These are phyloP conservation scores for Cardamine resedifolia DNA, from an alignment of 345 rosid species.

Conservation along the genomic window DNA sequence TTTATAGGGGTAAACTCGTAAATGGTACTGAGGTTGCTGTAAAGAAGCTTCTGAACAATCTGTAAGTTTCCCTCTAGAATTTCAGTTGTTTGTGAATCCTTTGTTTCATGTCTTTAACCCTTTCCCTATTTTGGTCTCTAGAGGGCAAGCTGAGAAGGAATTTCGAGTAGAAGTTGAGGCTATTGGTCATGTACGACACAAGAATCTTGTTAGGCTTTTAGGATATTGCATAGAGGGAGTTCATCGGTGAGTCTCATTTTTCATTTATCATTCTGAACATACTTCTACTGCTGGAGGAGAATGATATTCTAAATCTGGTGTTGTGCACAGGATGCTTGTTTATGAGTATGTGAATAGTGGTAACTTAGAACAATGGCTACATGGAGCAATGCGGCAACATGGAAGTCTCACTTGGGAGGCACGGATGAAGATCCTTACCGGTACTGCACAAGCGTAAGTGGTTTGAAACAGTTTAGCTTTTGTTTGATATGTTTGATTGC, in stretches of 20 bases:
- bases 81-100: not conserved
- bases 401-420: constrained; percentile 82
- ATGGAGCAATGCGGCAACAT: constrained; percentile 61
- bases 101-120: constrained; percentile 5
- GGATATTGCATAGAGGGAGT: constrained; percentile 95
- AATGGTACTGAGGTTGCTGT: constrained; percentile 97
- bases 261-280: not conserved
- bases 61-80: constrained; percentile 41
- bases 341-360: constrained; percentile 88
- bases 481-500: constrained; percentile 3
- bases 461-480: constrained; percentile 16
- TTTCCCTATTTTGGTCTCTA: constrained; percentile 37
- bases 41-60: constrained; percentile 92
- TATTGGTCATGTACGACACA: constrained; percentile 93
- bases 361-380: constrained; percentile 85
- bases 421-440: constrained; percentile 72
- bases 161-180: constrained; percentile 98
- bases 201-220: constrained; percentile 90
- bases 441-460: constrained; percentile 92
- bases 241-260: constrained; percentile 56
- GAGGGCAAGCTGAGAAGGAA: constrained; percentile 99
- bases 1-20: constrained; percentile 75
- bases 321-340: constrained; percentile 64
- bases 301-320: not conserved
- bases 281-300: not conserved